Conservation (phyloP, 495 filamentous ascomycete species). For the Podospora comata region DNA sequence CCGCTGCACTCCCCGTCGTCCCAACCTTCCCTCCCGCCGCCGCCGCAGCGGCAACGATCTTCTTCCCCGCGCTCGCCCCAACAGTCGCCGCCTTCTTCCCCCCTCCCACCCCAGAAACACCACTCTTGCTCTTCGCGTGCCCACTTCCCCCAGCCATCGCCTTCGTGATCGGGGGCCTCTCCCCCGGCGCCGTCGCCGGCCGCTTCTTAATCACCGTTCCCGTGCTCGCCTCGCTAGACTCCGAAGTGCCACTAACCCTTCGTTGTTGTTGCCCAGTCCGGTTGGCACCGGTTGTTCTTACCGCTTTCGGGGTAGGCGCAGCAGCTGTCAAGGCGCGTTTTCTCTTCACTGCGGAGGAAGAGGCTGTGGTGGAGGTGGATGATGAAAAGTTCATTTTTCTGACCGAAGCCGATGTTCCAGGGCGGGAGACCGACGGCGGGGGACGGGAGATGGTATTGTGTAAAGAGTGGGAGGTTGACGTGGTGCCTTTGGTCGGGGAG, state of each 20-base stretch:
- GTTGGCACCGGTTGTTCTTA: conserved; percentile 31
- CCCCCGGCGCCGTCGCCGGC: conserved; percentile 37
- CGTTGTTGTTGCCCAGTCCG: conserved; percentile 34
- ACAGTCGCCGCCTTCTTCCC: background rate
- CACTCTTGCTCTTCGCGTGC: too few relatives aligned
- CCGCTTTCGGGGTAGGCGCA: conserved; percentile 22
- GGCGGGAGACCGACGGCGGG: conserved; percentile 44
- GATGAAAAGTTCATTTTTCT: background rate
- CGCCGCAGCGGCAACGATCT: conserved; percentile 27
- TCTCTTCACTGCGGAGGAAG: conserved; percentile 30
- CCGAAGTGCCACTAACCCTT: conserved; percentile 46
- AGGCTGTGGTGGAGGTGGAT: conserved; percentile 12
- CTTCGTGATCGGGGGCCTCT: conserved; percentile 11
- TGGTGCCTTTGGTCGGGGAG: conserved; percentile 42
- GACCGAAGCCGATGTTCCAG: conserved; percentile 31
- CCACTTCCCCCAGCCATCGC: background rate
- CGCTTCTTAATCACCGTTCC: conserved; percentile 46
- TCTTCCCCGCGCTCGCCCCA: background rate
- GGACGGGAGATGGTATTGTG: conserved; percentile 62
- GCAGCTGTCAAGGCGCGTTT: conserved; percentile 32
- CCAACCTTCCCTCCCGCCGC: conserved; percentile 39
- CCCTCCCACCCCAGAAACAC: too few relatives aligned
- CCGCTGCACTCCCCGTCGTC: conserved; percentile 22
- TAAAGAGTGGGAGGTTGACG: conserved; percentile 37
- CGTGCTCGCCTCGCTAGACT: conserved; percentile 49